Conservation (phyloP, 2,329 filamentous ascomycete genomes). For the Colletotrichum sp. region DNA sequence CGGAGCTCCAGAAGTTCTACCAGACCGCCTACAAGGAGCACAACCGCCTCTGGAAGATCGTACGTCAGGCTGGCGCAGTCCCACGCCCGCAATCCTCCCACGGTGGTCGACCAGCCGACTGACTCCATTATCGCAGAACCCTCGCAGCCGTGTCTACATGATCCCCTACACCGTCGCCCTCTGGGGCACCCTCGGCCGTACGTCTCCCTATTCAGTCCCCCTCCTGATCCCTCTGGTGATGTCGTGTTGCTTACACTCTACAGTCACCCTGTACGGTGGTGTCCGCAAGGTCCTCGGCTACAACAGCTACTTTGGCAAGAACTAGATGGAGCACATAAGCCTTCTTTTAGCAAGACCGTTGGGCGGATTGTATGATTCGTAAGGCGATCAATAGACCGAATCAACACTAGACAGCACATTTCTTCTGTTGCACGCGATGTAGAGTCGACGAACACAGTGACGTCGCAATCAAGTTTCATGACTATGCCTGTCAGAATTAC, state of each 20-base stretch:
- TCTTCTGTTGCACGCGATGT: neutral
- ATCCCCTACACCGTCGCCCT: slow-evolving; percentile 72
- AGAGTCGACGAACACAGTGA: neutral
- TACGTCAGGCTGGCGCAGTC: slow-evolving; percentile 50
- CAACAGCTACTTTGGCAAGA: slow-evolving; percentile 77
- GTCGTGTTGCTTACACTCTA: slow-evolving; percentile 24
- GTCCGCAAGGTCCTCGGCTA: slow-evolving; percentile 75
- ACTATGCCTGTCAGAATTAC: slow-evolving; percentile 1
- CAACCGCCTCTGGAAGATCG: slow-evolving; percentile 78
- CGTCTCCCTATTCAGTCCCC: slow-evolving; percentile 34
- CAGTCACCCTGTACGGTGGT: slow-evolving; percentile 73
- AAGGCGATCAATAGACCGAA: slow-evolving; percentile 12
- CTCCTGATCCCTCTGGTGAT: neutral
- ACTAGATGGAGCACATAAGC: slow-evolving; percentile 37
- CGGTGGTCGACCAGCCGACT: neutral
- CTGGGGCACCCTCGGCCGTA: slow-evolving; percentile 68
- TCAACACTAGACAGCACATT: neutral
- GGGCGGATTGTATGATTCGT: slow-evolving; percentile 12
- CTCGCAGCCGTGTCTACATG: slow-evolving; percentile 68
- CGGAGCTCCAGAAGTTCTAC: slow-evolving; percentile 75
- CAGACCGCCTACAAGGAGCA: slow-evolving; percentile 74
- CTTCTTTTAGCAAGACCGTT: neutral
- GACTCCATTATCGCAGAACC: slow-evolving; percentile 49
- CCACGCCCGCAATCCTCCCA: neutral
- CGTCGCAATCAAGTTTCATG: neutral